Evolutionary conservation across 306 rosid genomes (phyloP), one percentile per base, ranked within the genome.

Genomic region (Acacia crassicarpa): DNA sequence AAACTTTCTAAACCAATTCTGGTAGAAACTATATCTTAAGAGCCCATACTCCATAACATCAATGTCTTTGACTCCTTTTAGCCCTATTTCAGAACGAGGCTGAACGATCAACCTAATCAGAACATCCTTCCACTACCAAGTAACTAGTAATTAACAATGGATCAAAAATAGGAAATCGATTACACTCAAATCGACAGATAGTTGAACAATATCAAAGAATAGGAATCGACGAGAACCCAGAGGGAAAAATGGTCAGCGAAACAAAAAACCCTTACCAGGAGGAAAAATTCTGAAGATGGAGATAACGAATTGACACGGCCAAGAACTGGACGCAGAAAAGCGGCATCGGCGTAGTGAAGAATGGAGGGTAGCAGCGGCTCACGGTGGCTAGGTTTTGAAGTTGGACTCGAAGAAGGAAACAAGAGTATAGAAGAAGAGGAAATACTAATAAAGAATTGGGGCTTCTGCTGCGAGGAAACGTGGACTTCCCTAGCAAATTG

Each of bases 251-350:
- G 27, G 12, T 49, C 6, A 22, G 8, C 44, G 72, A 66, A 44
- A 67, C 41, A 5, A 41, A 63, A 30, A 27, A 74, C 25, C n/a
- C 20, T 51, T 85, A 91, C 95, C 92, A 49, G 92, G 92, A 74
- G 92, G 33, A 13, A 61, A 59, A 87, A 78, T 86, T 83, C 82
- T 85, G 89, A 78, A 89, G 88, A 75, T 88, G 89, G 33, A 93
- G 89, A 71, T 86, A 76, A 75, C 87, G 95, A 82, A 88, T 86
- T 56, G 95, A 93, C 12, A 4, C 44, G 7, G 46, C 23, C 27
- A 67, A 63, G 41, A 63, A 63, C 41, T n/a, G 41, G 4, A 32
- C 19, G n/a, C 1, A 14, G 7, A 61, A 12, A 30, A 61, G 19
- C 67, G 67, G 16, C 32, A 15, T 23, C 32, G 33, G 32, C 16